Evolutionary conservation across 2,329 filamentous ascomycete genomes (phyloP).

Genomic region (Fusarium sp.): DNA sequence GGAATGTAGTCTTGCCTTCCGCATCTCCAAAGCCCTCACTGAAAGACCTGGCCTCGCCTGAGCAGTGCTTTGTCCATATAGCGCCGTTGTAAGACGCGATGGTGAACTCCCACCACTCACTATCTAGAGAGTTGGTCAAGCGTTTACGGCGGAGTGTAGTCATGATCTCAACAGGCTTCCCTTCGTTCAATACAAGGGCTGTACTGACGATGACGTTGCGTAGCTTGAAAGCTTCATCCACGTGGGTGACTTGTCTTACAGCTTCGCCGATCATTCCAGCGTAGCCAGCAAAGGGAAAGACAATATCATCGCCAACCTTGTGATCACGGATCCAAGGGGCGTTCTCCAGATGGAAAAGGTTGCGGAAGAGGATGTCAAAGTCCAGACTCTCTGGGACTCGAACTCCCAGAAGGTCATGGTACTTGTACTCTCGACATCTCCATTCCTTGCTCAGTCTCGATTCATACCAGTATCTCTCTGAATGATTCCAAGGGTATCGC

Average conservation of each 20-base stretch:
- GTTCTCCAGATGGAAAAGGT: constrained; percentile 6
- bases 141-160: constrained; percentile 2
- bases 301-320: constrained; percentile 5
- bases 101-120: constrained; percentile 12
- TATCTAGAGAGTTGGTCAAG: constrained; percentile 9
- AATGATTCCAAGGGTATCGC: constrained; percentile 11
- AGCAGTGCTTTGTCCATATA: constrained; percentile 9
- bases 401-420: constrained; percentile 2
- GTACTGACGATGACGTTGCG: constrained; percentile 9
- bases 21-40: not conserved
- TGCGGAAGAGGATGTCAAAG: constrained; percentile 2
- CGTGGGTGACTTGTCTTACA: not conserved
- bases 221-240: constrained; percentile 6
- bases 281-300: constrained; percentile 8
- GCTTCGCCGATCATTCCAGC: constrained; percentile 12
- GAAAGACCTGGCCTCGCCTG: not conserved
- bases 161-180: constrained; percentile 9
- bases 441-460: constrained; percentile 2
- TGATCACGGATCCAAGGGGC: constrained; percentile 12
- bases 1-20: not conserved
- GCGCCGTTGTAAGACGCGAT: constrained; percentile 10
- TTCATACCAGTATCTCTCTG: constrained; percentile 8
- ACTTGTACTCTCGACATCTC: not conserved
- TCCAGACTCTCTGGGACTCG: constrained; percentile 2
- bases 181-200: not conserved